phyloP scores from a whole-genome alignment of 2,329 filamentous ascomycete genomes.

The Simplicillium aogashimaense region DNA sequence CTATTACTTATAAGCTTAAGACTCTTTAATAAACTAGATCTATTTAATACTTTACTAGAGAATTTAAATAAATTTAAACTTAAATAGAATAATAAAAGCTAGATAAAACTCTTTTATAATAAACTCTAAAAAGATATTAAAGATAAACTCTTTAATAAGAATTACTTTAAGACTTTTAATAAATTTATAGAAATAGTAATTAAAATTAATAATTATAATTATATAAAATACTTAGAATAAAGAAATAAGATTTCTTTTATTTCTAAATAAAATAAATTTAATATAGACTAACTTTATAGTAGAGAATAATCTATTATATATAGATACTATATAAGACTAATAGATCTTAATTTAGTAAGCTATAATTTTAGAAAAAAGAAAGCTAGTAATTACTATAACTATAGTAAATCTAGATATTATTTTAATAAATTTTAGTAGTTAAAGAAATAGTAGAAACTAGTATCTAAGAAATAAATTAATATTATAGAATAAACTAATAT shows the following conservation, averaged over 20 bases:
- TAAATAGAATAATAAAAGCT: background rate
- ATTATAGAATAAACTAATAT: background rate
- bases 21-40: background rate
- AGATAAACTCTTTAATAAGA: constrained; percentile 2
- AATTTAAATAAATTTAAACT: background rate
- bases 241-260: no score
- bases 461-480: background rate
- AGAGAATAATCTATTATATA: background rate
- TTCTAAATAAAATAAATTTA: no score
- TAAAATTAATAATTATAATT: background rate
- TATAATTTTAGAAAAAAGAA: background rate
- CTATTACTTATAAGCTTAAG: background rate
- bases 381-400: background rate
- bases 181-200: constrained; percentile 1
- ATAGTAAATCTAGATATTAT: background rate
- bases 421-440: background rate
- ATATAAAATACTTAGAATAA: background rate
- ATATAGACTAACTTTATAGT: no score
- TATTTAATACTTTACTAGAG: background rate
- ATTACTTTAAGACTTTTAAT: background rate
- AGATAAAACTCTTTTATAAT: constrained; percentile 1
- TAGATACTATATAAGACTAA: background rate
- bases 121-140: constrained; percentile 3
- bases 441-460: background rate
- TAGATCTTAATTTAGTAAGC: background rate